Conservation (phyloP, 139 green algal species). For the Ettlia oleoabundans region DNA sequence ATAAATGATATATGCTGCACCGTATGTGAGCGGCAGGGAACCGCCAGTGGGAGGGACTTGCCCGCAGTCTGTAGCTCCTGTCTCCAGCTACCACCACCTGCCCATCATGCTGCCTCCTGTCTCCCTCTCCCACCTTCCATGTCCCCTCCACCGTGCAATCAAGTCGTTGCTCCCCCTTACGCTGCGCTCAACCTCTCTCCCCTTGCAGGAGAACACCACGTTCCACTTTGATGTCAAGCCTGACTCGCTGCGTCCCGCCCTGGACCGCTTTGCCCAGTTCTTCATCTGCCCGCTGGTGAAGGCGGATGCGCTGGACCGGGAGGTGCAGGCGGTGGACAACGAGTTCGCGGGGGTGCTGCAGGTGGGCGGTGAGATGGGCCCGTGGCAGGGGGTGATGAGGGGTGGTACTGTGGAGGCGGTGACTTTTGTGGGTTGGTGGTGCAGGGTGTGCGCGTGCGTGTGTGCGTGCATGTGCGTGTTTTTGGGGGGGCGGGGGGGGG, state of each 20-base stretch:
- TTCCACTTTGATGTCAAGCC: constrained; percentile 75
- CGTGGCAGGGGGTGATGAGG: background rate
- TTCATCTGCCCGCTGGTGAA: constrained; percentile 92
- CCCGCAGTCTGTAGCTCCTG: too few species aligned
- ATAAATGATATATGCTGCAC: too few species aligned
- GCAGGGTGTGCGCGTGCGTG: too few species aligned
- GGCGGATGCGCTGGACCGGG: constrained; percentile 85
- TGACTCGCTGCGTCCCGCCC: constrained; percentile 70
- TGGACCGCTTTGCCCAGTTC: constrained; percentile 96
- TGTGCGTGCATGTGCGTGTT: too few species aligned
- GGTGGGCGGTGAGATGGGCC: constrained; percentile 7
- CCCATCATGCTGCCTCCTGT: too few species aligned
- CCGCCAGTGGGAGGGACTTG: too few species aligned
- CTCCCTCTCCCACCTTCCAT: too few species aligned
- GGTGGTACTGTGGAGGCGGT: background rate
- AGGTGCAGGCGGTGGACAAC: constrained; percentile 89
- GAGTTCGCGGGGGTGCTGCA: constrained; percentile 75
- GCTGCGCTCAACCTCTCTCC: too few species aligned
- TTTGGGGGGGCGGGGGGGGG: constrained; percentile 50
- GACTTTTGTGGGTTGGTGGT: background rate
- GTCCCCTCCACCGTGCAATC: too few species aligned
- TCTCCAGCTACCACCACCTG: too few species aligned
- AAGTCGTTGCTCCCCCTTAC: too few species aligned
- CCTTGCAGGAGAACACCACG: constrained; percentile 69
- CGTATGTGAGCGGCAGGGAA: too few species aligned